Percentiles rank a stretch among this genome's conserved stretches.
phyloP scores from a whole-genome alignment of 2,329 filamentous ascomycete genomes.

The Cordyceps javanica region DNA sequence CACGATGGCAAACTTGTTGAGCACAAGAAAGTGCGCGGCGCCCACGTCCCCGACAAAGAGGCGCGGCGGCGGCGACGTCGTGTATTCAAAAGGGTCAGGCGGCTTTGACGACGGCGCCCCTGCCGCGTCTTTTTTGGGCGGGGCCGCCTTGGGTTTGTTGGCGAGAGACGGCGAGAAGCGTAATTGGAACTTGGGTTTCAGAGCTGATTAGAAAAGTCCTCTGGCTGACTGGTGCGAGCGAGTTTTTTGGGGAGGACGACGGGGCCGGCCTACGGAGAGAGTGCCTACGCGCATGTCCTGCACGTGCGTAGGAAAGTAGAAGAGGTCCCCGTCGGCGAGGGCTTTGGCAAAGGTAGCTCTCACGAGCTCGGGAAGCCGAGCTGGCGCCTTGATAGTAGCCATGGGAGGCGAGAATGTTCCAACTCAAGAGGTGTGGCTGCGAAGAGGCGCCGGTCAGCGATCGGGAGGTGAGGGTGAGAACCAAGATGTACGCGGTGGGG shows the following conservation, averaged over 20 bases:
- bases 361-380: conserved; percentile 46
- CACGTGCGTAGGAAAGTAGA: conserved; percentile 50
- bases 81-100: conserved; percentile 61
- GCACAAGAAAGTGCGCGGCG: conserved; percentile 55
- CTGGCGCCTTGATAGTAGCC: conserved; percentile 34
- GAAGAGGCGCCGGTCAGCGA: not conserved
- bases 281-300: conserved; percentile 38
- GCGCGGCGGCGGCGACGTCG: conserved; percentile 38
- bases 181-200: conserved; percentile 56
- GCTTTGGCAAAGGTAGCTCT: conserved; percentile 43
- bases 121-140: conserved; percentile 29
- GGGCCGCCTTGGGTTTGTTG: conserved; percentile 51
- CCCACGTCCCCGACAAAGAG: conserved; percentile 48
- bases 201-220: not conserved
- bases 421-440: not conserved
- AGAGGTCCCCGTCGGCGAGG: conserved; percentile 40
- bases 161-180: conserved; percentile 64
- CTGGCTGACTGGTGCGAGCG: no score
- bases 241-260: not conserved
- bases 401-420: conserved; percentile 22
- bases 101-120: conserved; percentile 27
- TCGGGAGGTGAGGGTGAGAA: no score
- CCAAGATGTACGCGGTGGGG: no score
- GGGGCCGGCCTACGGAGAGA: conserved; percentile 35
- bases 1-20: conserved; percentile 72